Percentiles rank a stretch among this genome's conserved stretches.
phyloP scores from a whole-genome alignment of 306 rosid genomes.

The Geum urbanum region DNA sequence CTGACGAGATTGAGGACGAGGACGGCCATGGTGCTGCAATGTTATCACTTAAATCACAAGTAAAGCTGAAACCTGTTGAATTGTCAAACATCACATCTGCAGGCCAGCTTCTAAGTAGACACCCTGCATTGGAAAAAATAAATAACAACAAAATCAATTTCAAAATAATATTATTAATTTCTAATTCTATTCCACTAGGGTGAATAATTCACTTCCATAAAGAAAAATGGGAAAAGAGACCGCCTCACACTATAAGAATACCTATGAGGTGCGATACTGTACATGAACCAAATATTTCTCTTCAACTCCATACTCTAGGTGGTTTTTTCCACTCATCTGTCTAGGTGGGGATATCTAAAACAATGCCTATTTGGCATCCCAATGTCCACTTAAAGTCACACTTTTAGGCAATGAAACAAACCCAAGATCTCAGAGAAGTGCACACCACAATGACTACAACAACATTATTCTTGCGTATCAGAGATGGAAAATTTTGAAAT shows the following conservation, averaged over 20 bases:
- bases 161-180: not conserved
- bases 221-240: not conserved
- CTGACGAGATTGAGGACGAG: constrained; percentile 70
- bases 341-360: too few species aligned
- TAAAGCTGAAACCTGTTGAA: constrained; percentile 74
- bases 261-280: not conserved
- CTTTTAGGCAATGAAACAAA: not conserved
- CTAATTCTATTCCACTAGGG: not conserved
- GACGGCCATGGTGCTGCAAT: constrained; percentile 96
- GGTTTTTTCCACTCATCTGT: too few species aligned
- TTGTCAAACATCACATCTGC: constrained; percentile 82
- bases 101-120: constrained; percentile 92
- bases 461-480: not conserved
- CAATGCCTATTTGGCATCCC: not conserved
- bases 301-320: too few species aligned
- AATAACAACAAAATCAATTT: constrained; percentile 16
- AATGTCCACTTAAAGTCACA: not conserved
- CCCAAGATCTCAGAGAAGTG: not conserved
- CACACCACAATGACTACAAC: not conserved
- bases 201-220: not conserved
- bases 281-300: not conserved
- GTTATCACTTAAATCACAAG: constrained; percentile 91
- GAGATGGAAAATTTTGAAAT: not conserved
- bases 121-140: constrained; percentile 44
- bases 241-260: not conserved